Percentiles rank a stretch among this genome's conserved stretches.
These are phyloP conservation scores for Chlamydomonas reinhardtii DNA, from an alignment of 163 green algal species.

Conservation along the genomic window DNA sequence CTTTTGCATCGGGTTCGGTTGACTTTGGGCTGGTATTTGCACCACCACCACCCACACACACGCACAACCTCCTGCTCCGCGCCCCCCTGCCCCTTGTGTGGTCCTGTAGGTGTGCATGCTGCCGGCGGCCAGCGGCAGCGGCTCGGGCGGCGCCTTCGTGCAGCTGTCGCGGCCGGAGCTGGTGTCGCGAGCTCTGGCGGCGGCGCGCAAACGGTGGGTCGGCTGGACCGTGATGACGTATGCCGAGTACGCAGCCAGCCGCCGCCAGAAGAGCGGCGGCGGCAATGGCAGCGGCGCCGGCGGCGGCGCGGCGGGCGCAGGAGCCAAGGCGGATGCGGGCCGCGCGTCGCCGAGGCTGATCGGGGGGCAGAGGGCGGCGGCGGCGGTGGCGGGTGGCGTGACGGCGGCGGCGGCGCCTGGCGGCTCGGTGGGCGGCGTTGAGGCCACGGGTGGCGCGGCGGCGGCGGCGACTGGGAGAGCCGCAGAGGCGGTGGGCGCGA, in stretches of 20 bases:
- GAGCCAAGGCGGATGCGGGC: too few relatives aligned
- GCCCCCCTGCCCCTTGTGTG: not conserved
- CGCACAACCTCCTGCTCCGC: not conserved
- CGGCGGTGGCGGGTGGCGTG: too few relatives aligned
- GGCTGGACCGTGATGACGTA: not conserved
- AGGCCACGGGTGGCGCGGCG: not conserved
- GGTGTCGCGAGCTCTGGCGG: not conserved
- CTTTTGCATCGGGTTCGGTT: too few relatives aligned
- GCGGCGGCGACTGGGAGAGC: not conserved
- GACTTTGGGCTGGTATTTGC: too few relatives aligned
- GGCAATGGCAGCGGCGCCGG: not conserved
- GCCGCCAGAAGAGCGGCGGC: not conserved
- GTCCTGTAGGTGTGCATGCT: not conserved
- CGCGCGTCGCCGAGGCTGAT: not conserved
- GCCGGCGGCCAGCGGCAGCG: not conserved
- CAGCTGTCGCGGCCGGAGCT: constrained; percentile 17
- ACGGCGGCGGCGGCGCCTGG: not conserved
- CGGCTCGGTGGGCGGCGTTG: not conserved
- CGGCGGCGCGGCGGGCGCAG: too few relatives aligned
- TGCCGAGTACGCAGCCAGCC: constrained; percentile 1
- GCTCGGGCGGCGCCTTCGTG: not conserved
- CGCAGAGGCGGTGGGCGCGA: not conserved
- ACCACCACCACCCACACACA: too few relatives aligned
- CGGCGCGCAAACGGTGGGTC: not conserved
- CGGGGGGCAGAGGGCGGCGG: too few relatives aligned